Percentiles rank a stretch among this genome's conserved stretches.
Evolutionary conservation across 331 rosid genomes (phyloP).

Genomic region (Pyrus hybrid): DNA sequence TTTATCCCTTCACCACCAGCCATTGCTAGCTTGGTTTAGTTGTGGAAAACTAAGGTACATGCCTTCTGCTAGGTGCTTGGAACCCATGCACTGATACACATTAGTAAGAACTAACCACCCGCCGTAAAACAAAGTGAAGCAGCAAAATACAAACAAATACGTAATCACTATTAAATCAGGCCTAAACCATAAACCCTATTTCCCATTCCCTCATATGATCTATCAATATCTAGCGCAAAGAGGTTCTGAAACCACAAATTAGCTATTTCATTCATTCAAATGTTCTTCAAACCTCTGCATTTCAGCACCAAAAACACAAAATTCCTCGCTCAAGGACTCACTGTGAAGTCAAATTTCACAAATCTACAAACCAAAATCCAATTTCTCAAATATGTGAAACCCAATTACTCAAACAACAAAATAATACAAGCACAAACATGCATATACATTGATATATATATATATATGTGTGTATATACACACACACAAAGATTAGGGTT

Average conservation of each 20-base stretch:
- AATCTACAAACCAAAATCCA: background rate
- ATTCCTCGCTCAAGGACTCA: background rate
- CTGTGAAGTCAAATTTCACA: background rate
- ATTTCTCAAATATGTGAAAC: background rate
- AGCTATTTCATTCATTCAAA: background rate
- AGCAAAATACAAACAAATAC: background rate
- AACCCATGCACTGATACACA: background rate
- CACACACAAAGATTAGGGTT: background rate
- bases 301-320: background rate
- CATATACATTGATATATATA: background rate
- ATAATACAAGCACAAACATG: background rate
- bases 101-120: too few relatives aligned
- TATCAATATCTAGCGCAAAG: background rate
- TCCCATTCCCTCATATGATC: background rate
- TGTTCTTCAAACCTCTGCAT: background rate
- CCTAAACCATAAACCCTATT: background rate
- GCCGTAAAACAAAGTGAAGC: too few relatives aligned
- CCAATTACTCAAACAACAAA: background rate
- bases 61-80: background rate
- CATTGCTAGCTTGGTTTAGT: background rate
- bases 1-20: background rate
- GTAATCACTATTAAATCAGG: background rate
- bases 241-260: background rate
- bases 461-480: background rate
- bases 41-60: background rate